Evolutionary conservation across 1,284 basidiomycete genomes (phyloP), one percentile per base, ranked within the genome.

Genomic region (Fomitopsis betulina): DNA sequence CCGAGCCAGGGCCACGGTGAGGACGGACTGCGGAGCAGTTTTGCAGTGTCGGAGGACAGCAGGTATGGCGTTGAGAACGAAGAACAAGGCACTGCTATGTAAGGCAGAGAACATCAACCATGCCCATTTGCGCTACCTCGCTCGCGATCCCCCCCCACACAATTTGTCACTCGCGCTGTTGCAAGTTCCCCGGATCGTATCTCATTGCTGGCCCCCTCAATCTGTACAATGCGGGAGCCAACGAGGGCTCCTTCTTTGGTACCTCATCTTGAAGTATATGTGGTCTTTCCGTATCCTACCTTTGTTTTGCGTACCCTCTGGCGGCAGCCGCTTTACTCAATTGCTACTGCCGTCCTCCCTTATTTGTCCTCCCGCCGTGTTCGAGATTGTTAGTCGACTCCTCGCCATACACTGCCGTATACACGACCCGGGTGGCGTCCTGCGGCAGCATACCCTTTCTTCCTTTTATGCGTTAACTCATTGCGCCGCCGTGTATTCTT

Each of bases 81-180:
- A 5, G 68, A 74, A 53, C 62, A 63, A 45, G 70, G 70, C 57
- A 68, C 67, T 40, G 70, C 72, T 59, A 78, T 73, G 38, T 76
- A 72, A 59, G 51, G 50, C 40, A 32, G 45, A 17, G 5, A 30
- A 23, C 12, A n/a, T 15, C 23, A 19, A 35, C 13, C 47, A 21
- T 38, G 25, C 12, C 45, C 5, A 38, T 17, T 23, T n/a, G 32
- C 50, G 50, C 38, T 21, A 42, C 37, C 39, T 9, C 33, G 17
- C 35, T 53, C 17, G 30, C 47, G 19, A n/a, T 15, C n/a, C 30
- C 47, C 5, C 47, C 5, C 17, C 32, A 8, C 17, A n/a, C 32
- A 51, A 33, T 21, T 12, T 23, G 49, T 51, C 32, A 10, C 5
- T 35, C 49, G 8, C 3, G 30, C 32, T n/a, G 9, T 35, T 27